Percentiles rank a stretch among this genome's conserved stretches.
Conservation (phyloP, 2,329 filamentous ascomycete species). For the Trichoderma asperellum region DNA sequence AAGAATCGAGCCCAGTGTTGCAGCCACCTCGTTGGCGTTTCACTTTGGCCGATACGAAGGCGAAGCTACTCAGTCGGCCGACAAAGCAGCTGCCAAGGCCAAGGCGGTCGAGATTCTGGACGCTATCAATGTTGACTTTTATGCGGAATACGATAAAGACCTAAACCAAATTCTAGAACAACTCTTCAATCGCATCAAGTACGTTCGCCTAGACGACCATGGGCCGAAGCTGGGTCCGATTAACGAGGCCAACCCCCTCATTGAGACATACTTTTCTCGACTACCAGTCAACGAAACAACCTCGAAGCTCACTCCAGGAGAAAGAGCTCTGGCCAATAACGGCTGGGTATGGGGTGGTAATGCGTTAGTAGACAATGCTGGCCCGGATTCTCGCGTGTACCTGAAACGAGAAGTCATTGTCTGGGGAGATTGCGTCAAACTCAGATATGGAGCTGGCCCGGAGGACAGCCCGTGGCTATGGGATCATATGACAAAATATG, state of each 20-base stretch:
- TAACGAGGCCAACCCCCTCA: slow-evolving; percentile 74
- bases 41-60: slow-evolving; percentile 65
- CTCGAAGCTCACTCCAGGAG: slow-evolving; percentile 72
- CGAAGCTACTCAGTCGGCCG: slow-evolving; percentile 47
- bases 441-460: slow-evolving; percentile 80
- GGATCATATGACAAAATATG: slow-evolving; percentile 95
- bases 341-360: slow-evolving; percentile 99
- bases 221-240: slow-evolving; percentile 86
- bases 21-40: slow-evolving; percentile 58
- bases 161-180: slow-evolving; percentile 83
- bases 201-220: slow-evolving; percentile 88
- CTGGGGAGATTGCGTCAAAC: slow-evolving; percentile 97
- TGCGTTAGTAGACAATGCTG: slow-evolving; percentile 90
- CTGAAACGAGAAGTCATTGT: slow-evolving; percentile 95
- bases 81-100: slow-evolving; percentile 56
- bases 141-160: slow-evolving; percentile 89
- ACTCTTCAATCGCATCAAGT: slow-evolving; percentile 92
- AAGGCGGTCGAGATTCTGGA: slow-evolving; percentile 71
- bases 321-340: slow-evolving; percentile 88
- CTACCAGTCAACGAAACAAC: slow-evolving; percentile 80
- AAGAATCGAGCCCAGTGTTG: slow-evolving; percentile 68
- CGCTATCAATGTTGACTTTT: slow-evolving; percentile 83
- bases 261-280: slow-evolving; percentile 94
- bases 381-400: slow-evolving; percentile 87
- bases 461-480: slow-evolving; percentile 92